phyloP scores from a whole-genome alignment of 2,329 filamentous ascomycete species.

The Xylaria digitata region DNA sequence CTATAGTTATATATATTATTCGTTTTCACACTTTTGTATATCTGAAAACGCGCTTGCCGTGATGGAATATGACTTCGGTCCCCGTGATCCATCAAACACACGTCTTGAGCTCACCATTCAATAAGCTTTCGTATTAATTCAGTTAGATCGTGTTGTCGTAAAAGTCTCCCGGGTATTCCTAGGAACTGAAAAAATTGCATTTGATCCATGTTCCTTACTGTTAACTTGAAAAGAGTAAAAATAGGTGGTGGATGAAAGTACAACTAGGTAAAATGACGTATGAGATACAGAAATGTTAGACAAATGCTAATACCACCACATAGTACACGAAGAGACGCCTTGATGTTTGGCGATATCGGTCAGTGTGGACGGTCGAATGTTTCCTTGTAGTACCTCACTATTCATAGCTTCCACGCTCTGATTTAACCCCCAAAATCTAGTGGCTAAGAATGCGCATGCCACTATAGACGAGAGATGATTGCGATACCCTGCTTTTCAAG shows the following conservation, averaged over 20 bases:
- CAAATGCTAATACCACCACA: no score
- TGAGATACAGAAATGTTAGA: no score
- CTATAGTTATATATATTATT: background rate
- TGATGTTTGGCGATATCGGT: background rate
- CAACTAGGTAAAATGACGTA: no score
- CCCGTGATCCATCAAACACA: no score
- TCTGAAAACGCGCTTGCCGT: background rate
- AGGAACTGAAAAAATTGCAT: no score
- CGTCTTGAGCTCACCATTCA: background rate
- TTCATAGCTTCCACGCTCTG: background rate
- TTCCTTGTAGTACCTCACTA: background rate
- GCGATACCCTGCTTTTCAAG: background rate
- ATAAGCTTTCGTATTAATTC: background rate
- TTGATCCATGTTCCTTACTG: no score
- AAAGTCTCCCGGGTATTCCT: no score
- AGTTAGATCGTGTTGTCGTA: background rate
- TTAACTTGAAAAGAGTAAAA: no score
- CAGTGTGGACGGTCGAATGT: background rate
- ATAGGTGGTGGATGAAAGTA: no score
- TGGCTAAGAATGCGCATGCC: background rate
- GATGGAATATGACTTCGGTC: background rate
- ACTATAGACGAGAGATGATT: background rate
- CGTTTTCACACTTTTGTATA: slow-evolving; percentile 5
- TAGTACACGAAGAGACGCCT: background rate
- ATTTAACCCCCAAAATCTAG: no score